phyloP scores from a whole-genome alignment of 176 grass and related monocot genomes.

The Musa troglodytarum region DNA sequence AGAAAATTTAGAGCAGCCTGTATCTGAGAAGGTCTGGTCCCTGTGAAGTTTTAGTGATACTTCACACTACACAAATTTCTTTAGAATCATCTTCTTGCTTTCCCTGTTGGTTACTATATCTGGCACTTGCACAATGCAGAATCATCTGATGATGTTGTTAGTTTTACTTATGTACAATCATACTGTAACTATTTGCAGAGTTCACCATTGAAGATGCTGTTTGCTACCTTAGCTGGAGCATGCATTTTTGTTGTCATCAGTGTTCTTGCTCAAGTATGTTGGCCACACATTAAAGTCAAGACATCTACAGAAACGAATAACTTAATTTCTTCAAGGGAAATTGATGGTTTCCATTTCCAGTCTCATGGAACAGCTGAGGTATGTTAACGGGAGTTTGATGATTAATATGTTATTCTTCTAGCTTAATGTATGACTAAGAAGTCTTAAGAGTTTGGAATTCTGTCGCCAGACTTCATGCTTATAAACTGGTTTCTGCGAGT shows the following conservation, averaged over 20 bases:
- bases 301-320: slow-evolving; percentile 31
- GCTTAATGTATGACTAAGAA: too few species aligned
- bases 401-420: too few species aligned
- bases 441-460: too few species aligned
- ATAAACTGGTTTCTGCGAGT: neutral
- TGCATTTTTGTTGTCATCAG: slow-evolving; percentile 54
- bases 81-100: neutral
- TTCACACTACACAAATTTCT: neutral
- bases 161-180: neutral
- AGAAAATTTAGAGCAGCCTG: neutral
- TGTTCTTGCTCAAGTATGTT: slow-evolving; percentile 41
- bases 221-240: slow-evolving; percentile 39
- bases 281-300: slow-evolving; percentile 33
- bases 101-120: neutral
- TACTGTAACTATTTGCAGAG: slow-evolving; percentile 29
- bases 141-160: neutral
- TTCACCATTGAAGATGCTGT: slow-evolving; percentile 42
- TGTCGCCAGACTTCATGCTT: neutral
- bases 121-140: neutral
- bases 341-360: slow-evolving; percentile 30
- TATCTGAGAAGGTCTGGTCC: neutral
- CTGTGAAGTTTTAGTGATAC: neutral
- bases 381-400: slow-evolving; percentile 3
- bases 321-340: slow-evolving; percentile 31
- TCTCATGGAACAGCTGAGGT: slow-evolving; percentile 50